phyloP scores from a whole-genome alignment of 768 basidiomycete species.

The Trametopsis cervina region DNA sequence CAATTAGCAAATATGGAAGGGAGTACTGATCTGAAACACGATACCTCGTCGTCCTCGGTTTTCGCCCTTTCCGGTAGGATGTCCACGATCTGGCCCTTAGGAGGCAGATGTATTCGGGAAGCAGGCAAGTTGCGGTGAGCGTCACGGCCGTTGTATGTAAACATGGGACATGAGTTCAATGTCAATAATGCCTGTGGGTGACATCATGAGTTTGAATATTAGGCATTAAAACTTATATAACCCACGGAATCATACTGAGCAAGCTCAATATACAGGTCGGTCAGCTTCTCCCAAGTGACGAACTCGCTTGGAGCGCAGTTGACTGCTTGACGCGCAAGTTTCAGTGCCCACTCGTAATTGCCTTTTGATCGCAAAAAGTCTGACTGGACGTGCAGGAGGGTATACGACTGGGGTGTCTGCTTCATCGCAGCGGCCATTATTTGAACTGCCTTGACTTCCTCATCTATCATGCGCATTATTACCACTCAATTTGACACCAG shows the following conservation, averaged over 20 bases:
- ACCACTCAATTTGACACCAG: not conserved
- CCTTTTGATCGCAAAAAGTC: conserved; percentile 89
- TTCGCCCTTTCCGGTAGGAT: conserved; percentile 81
- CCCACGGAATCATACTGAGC: conserved; percentile 71
- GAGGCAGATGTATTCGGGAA: conserved; percentile 77
- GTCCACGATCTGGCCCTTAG: conserved; percentile 79
- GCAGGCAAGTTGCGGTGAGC: conserved; percentile 80
- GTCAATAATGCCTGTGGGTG: conserved; percentile 65
- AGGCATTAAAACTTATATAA: not conserved
- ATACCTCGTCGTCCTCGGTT: conserved; percentile 80
- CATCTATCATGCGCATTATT: conserved; percentile 65
- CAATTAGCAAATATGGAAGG: no score
- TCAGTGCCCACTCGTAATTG: conserved; percentile 81
- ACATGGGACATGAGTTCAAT: conserved; percentile 99
- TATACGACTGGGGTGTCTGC: conserved; percentile 87
- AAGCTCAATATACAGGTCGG: conserved; percentile 89
- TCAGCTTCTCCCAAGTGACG: conserved; percentile 97
- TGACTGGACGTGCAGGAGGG: conserved; percentile 89
- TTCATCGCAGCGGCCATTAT: conserved; percentile 83
- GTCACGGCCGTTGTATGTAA: conserved; percentile 97
- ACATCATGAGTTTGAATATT: not conserved
- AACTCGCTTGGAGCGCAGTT: conserved; percentile 99
- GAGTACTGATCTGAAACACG: conserved; percentile 9
- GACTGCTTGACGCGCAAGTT: conserved; percentile 90
- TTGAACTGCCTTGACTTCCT: conserved; percentile 97